Conservation (phyloP, 2,329 filamentous ascomycete species). For the Mycosphaerella arachidis region DNA sequence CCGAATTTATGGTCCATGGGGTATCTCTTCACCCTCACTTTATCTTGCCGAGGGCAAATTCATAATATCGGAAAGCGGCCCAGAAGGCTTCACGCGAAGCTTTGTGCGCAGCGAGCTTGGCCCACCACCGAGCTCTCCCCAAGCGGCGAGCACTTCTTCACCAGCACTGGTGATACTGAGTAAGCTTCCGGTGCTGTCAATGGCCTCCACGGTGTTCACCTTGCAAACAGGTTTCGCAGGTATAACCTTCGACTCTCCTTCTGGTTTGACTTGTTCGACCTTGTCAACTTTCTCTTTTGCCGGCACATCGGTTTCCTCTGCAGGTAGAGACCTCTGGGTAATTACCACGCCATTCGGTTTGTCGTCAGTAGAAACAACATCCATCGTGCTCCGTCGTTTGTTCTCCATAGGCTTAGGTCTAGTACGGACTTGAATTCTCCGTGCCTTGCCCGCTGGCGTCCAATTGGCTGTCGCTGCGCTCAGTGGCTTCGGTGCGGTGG, state of each 20-base stretch:
- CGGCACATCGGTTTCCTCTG: background rate
- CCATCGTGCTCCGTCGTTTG: background rate
- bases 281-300: background rate
- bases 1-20: background rate
- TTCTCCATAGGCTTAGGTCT: background rate
- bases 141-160: conserved; percentile 45
- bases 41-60: background rate
- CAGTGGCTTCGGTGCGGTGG: background rate
- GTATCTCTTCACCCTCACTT: background rate
- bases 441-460: background rate
- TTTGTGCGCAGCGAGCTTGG: background rate
- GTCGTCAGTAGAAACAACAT: background rate
- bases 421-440: background rate
- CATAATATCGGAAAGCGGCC: background rate
- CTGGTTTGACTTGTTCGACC: background rate
- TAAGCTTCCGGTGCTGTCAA: conserved; percentile 19
- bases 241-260: background rate
- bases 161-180: conserved; percentile 37
- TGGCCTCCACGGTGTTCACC: conserved; percentile 14
- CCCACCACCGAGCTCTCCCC: conserved; percentile 42
- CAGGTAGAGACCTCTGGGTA: background rate
- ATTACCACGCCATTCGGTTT: background rate
- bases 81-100: background rate
- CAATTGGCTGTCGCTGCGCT: background rate
- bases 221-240: conserved; percentile 1